Base-by-base conservation (phyloP, 805 yeast species). In the Brettanomyces naardenensis region DNA sequence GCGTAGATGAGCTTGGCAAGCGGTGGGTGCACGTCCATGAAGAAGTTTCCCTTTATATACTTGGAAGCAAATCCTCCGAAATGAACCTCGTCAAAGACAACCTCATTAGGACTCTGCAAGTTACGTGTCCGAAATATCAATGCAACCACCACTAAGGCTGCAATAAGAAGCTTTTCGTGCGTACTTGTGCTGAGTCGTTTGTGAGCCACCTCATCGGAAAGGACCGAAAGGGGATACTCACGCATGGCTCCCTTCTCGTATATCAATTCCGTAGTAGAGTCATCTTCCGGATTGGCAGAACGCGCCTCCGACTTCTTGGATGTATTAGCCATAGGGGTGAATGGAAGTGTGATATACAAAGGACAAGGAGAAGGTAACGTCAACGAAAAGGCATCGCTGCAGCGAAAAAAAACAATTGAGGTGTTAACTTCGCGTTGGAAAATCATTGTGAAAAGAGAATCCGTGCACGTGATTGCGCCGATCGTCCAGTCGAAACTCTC, bases 81-180 rank as follows among this genome's bases (percentile, higher is more conserved):
- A 61, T 92, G 98, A 37, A 90, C 97, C 62, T 90, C 98, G 62
- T 92, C 98, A 51, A 92, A 92, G 20, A 92, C 97, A 33, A 92
- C 97, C 21, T 89, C 76, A 50, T 77, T 62, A 28, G 99, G 99
- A 44, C 63, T 54, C 20, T 71, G 64, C 41, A 92, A 65, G 38
- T 71, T 64, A 46, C 68, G 64, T 37, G 82, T 65, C 48, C 99
- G 76, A 35, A 86, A 71, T 33, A 59, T 50, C 10, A 68, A 44
- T 0, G 95, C 72, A 27, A 78, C 48, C 11, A 46, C 23, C 4
- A 53, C 44, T 37, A 85, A 62, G 13, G 64, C 53, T 3, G 49
- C 56, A 5, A 74, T 44, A n/a, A 68, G 44, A 1, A 64, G 4
- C 36, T 61, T 61, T 47, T 78, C 83, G 22, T 54, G 52, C 3